phyloP scores from a whole-genome alignment of 1,284 basidiomycete species.

The Apiotrichum laibachii region DNA sequence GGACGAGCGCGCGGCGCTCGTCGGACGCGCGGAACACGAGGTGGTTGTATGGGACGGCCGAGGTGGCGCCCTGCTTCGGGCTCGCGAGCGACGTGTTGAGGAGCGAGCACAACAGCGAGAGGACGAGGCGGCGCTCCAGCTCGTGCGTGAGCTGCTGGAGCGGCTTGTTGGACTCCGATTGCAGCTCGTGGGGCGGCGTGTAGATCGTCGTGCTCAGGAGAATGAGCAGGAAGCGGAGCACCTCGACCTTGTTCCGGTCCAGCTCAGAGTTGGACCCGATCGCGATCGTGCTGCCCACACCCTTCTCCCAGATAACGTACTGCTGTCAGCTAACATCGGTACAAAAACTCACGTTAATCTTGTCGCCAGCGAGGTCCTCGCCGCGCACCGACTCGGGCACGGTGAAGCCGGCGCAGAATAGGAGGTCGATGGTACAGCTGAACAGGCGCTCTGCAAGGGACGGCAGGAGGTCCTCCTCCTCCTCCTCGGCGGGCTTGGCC shows the following conservation, averaged over 20 bases:
- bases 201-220: constrained; percentile 85
- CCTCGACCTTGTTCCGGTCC: constrained; percentile 79
- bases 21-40: constrained; percentile 81
- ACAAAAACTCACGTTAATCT: constrained; percentile 61
- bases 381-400: constrained; percentile 70
- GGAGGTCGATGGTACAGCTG: constrained; percentile 70
- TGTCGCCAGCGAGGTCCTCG: constrained; percentile 63
- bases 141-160: constrained; percentile 74
- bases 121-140: constrained; percentile 71
- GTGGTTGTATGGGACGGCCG: constrained; percentile 76
- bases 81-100: constrained; percentile 76
- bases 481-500: constrained; percentile 12
- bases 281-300: constrained; percentile 75
- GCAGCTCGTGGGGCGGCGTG: constrained; percentile 65
- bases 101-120: constrained; percentile 84
- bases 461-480: constrained; percentile 56
- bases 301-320: constrained; percentile 72
- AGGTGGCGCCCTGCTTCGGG: constrained; percentile 55
- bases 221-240: constrained; percentile 76
- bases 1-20: constrained; percentile 65
- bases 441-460: constrained; percentile 76
- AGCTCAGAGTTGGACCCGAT: constrained; percentile 64
- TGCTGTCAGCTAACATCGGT: constrained; percentile 17
- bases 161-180: constrained; percentile 68
- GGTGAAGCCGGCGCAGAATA: constrained; percentile 90